Evolutionary conservation across 1,284 basidiomycete species (phyloP).

Genomic region (Coniophora puteana): DNA sequence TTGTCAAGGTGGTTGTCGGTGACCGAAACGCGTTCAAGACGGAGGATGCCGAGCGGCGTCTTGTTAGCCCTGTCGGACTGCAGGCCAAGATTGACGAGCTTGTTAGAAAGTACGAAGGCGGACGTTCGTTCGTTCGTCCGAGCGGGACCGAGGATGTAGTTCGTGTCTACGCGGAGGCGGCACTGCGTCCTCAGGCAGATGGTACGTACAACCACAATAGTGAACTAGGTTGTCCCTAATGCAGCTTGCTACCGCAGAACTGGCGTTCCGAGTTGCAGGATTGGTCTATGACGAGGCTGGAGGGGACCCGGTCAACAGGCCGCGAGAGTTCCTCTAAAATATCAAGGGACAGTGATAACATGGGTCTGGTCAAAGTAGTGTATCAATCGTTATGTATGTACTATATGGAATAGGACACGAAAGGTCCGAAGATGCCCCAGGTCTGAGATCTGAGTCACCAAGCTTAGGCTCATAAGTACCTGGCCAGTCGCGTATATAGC

Average conservation of each 20-base stretch:
- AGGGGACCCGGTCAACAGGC: conserved; percentile 63
- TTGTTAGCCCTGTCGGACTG: conserved; percentile 78
- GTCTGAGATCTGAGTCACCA: conserved; percentile 7
- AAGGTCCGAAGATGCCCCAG: neutral
- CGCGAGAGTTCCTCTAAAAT: conserved; percentile 68
- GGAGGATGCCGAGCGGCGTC: conserved; percentile 88
- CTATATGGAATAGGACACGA: neutral
- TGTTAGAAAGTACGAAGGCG: conserved; percentile 78
- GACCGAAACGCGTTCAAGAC: conserved; percentile 88
- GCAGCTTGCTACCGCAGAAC: conserved; percentile 46
- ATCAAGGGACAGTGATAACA: too few species aligned
- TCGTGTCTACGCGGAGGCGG: conserved; percentile 95
- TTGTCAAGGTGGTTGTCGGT: conserved; percentile 92
- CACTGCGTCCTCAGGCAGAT: conserved; percentile 71
- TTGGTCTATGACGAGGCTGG: conserved; percentile 79
- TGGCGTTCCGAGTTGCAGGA: conserved; percentile 80
- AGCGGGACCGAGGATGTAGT: conserved; percentile 99
- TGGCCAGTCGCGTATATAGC: too few species aligned
- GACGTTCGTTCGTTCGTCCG: conserved; percentile 91
- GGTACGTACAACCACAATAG: conserved; percentile 48
- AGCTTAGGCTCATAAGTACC: neutral
- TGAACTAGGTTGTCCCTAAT: conserved; percentile 3
- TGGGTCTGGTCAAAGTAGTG: conserved; percentile 5
- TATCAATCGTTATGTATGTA: neutral
- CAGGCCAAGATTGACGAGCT: conserved; percentile 88